phyloP scores from a whole-genome alignment of 2,329 filamentous ascomycete genomes.

The Lasiodiplodia sp. region DNA sequence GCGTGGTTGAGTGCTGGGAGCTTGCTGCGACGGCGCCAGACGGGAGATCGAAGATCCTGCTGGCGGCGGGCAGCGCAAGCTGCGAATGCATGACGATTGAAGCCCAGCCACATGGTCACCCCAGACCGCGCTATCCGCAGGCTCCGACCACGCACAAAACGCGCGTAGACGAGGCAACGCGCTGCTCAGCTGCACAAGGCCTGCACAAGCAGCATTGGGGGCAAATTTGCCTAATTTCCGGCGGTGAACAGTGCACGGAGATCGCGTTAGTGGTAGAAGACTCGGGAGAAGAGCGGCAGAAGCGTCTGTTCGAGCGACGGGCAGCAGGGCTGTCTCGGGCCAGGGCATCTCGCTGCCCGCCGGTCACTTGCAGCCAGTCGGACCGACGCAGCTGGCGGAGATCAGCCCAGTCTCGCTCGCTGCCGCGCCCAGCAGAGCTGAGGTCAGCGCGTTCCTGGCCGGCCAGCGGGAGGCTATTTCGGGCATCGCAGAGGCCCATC shows the following conservation, averaged over 20 bases:
- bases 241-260: conserved; percentile 36
- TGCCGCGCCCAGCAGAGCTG: conserved; percentile 20
- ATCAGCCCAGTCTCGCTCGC: conserved; percentile 24
- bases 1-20: conserved; percentile 1
- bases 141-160: conserved; percentile 7
- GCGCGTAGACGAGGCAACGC: conserved; percentile 26
- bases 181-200: conserved; percentile 35
- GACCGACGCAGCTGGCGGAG: conserved; percentile 20
- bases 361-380: conserved; percentile 23
- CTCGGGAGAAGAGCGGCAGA: conserved; percentile 49
- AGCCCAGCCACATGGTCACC: conserved; percentile 28
- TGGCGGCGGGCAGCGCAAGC: not conserved
- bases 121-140: conserved; percentile 24
- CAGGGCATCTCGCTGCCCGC: conserved; percentile 3
- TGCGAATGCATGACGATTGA: conserved; percentile 16
- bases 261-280: conserved; percentile 41
- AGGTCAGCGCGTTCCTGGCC: conserved; percentile 27
- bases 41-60: conserved; percentile 23
- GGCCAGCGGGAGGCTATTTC: conserved; percentile 14
- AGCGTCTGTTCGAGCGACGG: conserved; percentile 34
- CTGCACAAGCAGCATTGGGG: conserved; percentile 23
- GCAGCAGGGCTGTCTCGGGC: conserved; percentile 31
- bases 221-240: conserved; percentile 32
- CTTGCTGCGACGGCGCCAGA: conserved; percentile 6
- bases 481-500: not conserved